Base-by-base conservation (phyloP, 345 rosid species). In the Lepidium africanum region DNA sequence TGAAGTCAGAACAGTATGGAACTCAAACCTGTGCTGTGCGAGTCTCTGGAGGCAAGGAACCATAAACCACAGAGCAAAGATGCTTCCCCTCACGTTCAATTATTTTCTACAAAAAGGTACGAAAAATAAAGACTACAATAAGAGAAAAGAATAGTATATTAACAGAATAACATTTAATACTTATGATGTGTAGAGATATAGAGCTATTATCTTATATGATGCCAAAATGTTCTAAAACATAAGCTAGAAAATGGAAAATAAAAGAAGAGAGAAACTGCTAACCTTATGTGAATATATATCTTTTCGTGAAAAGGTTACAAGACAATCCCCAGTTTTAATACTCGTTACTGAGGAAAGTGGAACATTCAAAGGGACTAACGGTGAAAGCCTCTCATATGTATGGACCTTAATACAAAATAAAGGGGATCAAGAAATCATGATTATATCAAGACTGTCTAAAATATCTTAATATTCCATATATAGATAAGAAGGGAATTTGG, bases 31-130 rank as follows among this genome's bases (percentile, higher is more conserved):
- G 97, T 72, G 90, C 80, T 59, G 97, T 90, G 72, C 94, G 91
- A 74, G 97, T 92, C 80, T 86, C 92, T 16, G 94, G 90, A 69
- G 96, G 97, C 77, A 93, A 73, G 47, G 96, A 93, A 61, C 97
- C 97, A 69, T 93, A 93, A 65, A 93, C 98, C 56, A 93, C 89
- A 71, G 98, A 90, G 74, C 98, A 93, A 49, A 83, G 92, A 82
- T 83, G 94, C 66, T 82, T 87, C 47, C 90, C 92, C 13, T 58
- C 67, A 27, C 27, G 72, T 78, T 92, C 90, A 75, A 92, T 84
- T 63, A 21, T 56, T 84, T 79, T 86, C 96, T 92, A 70, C 17
- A 6, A 27, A 57, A 65, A 63, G 38, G 30, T 39, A 38, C 45
- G 14, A 19, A 53, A 38, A 65, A 27, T 10, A 43, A 42, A 70